phyloP scores from a whole-genome alignment of 78 protist species.

The Speleostelium caveatum region DNA sequence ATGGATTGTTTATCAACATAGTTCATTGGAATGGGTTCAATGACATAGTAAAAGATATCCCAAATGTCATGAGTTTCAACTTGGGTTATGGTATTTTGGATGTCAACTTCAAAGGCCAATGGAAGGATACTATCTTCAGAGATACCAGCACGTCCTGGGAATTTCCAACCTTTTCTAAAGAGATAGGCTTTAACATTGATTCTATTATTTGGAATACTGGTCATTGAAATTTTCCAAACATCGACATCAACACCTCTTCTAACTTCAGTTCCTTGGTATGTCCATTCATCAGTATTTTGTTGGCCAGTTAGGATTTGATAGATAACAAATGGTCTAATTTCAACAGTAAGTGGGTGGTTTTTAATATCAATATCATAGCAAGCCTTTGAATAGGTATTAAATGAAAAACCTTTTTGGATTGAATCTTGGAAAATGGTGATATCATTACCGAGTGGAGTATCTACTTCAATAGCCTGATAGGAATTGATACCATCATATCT shows the following conservation, averaged over 20 bases:
- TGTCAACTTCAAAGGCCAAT: constrained; percentile 15
- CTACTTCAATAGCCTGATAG: constrained; percentile 9
- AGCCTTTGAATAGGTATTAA: constrained; percentile 4
- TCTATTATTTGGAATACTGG: not conserved
- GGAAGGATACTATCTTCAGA: not conserved
- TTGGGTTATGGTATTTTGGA: too few relatives aligned
- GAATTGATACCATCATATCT: not conserved
- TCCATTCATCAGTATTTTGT: not conserved
- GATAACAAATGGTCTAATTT: not conserved
- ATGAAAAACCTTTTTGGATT: not conserved
- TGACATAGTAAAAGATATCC: constrained; percentile 17
- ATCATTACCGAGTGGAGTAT: constrained; percentile 4
- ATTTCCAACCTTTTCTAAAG: constrained; percentile 45
- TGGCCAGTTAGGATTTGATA: not conserved
- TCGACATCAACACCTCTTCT: constrained; percentile 17
- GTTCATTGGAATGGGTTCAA: not conserved
- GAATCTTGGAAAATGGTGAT: not conserved
- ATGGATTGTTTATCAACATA: not conserved
- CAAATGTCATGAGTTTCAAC: not conserved
- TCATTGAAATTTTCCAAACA: not conserved
- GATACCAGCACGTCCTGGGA: constrained; percentile 18
- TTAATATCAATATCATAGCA: not conserved
- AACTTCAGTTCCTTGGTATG: not conserved
- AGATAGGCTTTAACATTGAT: not conserved
- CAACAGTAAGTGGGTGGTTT: not conserved